A percentile compares a stretch with the other conserved stretches of the same genome.
These are phyloP conservation scores for Hypoxylon sp. DNA, from an alignment of 2,329 filamentous ascomycete species.

Conservation along the genomic window DNA sequence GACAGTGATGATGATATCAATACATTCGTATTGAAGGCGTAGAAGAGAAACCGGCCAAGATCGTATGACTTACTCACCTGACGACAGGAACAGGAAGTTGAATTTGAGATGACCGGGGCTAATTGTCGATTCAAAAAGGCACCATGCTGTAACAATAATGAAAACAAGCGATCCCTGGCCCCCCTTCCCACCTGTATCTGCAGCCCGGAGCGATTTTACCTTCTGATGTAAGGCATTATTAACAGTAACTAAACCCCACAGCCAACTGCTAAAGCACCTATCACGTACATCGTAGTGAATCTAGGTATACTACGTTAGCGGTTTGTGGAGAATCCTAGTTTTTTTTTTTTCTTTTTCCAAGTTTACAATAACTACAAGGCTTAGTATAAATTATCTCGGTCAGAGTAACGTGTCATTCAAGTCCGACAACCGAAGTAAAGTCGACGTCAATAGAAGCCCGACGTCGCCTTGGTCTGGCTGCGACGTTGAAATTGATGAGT, in stretches of 20 bases:
- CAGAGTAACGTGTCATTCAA: conserved; percentile 28
- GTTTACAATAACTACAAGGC: conserved; percentile 27
- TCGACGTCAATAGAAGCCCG: background rate
- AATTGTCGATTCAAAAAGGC: conserved; percentile 12
- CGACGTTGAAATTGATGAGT: background rate
- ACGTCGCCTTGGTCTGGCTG: background rate
- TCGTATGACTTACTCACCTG: conserved; percentile 3
- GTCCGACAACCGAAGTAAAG: conserved; percentile 10
- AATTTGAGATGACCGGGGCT: conserved; percentile 1
- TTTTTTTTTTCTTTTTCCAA: too few relatives aligned
- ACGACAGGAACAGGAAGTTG: conserved; percentile 22
- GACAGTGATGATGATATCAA: conserved; percentile 14
- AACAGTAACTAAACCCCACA: conserved; percentile 7
- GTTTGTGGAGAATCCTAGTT: conserved; percentile 1
- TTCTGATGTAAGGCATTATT: conserved; percentile 23
- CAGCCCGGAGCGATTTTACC: conserved; percentile 15
- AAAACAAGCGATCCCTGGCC: background rate
- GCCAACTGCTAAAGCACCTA: background rate
- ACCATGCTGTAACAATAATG: conserved; percentile 1
- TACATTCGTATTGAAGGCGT: conserved; percentile 6
- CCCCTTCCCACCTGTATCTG: too few relatives aligned
- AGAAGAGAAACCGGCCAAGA: background rate
- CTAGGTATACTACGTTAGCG: conserved; percentile 16
- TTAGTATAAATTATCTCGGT: conserved; percentile 4
- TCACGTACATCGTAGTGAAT: conserved; percentile 1